These are phyloP conservation scores for Tylopilus orsonianus DNA, from an alignment of 1,284 basidiomycete genomes.

Conservation along the genomic window DNA sequence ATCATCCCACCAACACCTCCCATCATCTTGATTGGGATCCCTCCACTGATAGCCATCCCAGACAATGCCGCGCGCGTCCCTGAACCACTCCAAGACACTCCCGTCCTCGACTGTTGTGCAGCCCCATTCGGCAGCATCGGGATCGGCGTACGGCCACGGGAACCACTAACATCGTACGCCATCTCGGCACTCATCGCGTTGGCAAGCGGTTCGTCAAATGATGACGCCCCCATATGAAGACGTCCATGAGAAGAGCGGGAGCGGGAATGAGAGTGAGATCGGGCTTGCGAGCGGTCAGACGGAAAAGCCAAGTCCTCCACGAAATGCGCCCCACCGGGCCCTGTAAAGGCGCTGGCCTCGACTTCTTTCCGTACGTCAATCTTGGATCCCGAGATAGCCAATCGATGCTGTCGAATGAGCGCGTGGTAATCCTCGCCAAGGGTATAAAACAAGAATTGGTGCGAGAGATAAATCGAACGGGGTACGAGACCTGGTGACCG, in stretches of 20 bases:
- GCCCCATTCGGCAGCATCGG: conserved; percentile 74
- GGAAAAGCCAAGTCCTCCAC: conserved; percentile 51
- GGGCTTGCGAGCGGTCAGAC: conserved; percentile 29
- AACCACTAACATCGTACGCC: conserved; percentile 47
- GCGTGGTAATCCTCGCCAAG: conserved; percentile 80
- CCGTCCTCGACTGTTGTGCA: conserved; percentile 21
- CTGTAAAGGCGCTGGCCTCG: conserved; percentile 55
- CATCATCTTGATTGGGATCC: conserved; percentile 56
- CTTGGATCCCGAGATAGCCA: conserved; percentile 59
- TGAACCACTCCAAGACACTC: conserved; percentile 16
- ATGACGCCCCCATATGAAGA: conserved; percentile 37
- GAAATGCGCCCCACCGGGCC: conserved; percentile 45
- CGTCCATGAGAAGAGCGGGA: neutral
- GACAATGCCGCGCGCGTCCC: conserved; percentile 22
- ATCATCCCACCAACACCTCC: conserved; percentile 65
- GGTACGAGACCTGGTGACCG: conserved; percentile 60
- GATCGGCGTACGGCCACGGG: conserved; percentile 41
- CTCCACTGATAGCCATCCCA: conserved; percentile 31
- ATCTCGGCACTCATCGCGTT: conserved; percentile 69
- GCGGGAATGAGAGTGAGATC: conserved; percentile 9
- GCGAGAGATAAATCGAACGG: conserved; percentile 73
- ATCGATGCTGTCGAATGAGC: conserved; percentile 64
- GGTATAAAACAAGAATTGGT: conserved; percentile 78
- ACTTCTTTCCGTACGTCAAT: conserved; percentile 74
- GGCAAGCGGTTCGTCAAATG: conserved; percentile 77